Base-by-base conservation (phyloP, 257 asterid genomes). In the Jacaranda copaia region DNA sequence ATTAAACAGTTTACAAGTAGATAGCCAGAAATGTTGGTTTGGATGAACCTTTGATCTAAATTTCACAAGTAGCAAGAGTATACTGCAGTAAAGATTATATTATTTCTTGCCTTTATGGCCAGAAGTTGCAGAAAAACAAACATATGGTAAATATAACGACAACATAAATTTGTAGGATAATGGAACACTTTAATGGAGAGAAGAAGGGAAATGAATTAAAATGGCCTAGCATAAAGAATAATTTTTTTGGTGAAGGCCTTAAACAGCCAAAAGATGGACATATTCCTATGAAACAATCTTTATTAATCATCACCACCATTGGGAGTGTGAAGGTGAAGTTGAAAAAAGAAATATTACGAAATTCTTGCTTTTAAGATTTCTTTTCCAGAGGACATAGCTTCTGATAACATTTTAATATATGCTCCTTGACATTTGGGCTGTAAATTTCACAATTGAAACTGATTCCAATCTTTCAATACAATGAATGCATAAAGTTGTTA, bases 21-120 rank as follows among this genome's bases (percentile, higher is more conserved):
- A 49, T 65, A 19, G 11, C 14, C 6, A 6, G 55, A 70, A 48
- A 51, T 43, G 51, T 16, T 59, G 57, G 16, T 61, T 52, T 68
- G 6, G 32, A 57, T 69, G 67, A 80, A 62, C 73, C 51, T 32
- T 46, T 12, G 15, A 61, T 64, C n/a, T 69, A 42, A 64, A 25
- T 60, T 8, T 5, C 36, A 25, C 72, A 64, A 57, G 71, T 19
- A 49, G 48, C 62, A 42, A 43, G 67, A 56, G n/a, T n/a, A n/a
- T 32, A 42, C 61, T 49, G 45, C 46, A 38, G 36, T 56, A 67
- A 19, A 11, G 20, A 20, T 10, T 20, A 32, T 56, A 8, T 43
- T 45, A 42, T 56, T 62, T 67, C 51, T 81, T 49, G 63, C 67
- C 79, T 48, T 55, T 12, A 55, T 48, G 55, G 35, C 62, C 59